phyloP scores from a whole-genome alignment of 495 filamentous ascomycete genomes.

The Penicillium coprophilum region DNA sequence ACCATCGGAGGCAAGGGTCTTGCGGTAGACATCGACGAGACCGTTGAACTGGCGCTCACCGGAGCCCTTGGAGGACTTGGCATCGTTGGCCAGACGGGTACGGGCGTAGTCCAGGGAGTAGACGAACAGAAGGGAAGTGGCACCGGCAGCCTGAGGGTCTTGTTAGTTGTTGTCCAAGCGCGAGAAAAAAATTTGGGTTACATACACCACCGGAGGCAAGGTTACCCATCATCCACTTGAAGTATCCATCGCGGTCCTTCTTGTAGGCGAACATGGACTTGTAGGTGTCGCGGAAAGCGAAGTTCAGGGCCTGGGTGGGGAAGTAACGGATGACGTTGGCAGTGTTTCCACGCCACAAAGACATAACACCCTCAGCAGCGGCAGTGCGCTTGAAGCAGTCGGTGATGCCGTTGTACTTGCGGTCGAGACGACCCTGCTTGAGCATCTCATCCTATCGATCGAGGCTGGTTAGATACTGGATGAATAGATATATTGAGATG shows the following conservation, averaged over 20 bases:
- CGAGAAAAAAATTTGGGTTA: constrained; percentile 19
- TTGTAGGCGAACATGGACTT: constrained; percentile 99
- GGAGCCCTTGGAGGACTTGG: constrained; percentile 91
- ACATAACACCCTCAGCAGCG: constrained; percentile 73
- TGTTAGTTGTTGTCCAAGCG: constrained; percentile 21
- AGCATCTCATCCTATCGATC: constrained; percentile 94
- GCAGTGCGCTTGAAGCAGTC: constrained; percentile 95
- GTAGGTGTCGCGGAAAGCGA: constrained; percentile 99
- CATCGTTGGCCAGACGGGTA: constrained; percentile 99
- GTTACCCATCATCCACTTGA: constrained; percentile 99
- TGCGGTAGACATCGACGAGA: constrained; percentile 98
- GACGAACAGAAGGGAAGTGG: constrained; percentile 99
- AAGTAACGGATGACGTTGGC: constrained; percentile 99
- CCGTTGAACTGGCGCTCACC: constrained; percentile 99
- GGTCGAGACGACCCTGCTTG: constrained; percentile 95
- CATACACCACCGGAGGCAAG: constrained; percentile 99
- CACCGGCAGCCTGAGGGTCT: constrained; percentile 81
- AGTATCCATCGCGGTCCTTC: constrained; percentile 98
- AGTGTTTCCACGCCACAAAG: constrained; percentile 99
- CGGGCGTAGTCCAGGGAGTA: constrained; percentile 99
- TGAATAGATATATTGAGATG: neutral
- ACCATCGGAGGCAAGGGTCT: constrained; percentile 98
- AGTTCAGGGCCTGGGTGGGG: constrained; percentile 99
- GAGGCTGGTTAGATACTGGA: constrained; percentile 20
- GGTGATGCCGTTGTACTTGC: constrained; percentile 88